These are phyloP conservation scores for Wolfiporia cocos DNA, from an alignment of 1,284 basidiomycete species.

Conservation along the genomic window DNA sequence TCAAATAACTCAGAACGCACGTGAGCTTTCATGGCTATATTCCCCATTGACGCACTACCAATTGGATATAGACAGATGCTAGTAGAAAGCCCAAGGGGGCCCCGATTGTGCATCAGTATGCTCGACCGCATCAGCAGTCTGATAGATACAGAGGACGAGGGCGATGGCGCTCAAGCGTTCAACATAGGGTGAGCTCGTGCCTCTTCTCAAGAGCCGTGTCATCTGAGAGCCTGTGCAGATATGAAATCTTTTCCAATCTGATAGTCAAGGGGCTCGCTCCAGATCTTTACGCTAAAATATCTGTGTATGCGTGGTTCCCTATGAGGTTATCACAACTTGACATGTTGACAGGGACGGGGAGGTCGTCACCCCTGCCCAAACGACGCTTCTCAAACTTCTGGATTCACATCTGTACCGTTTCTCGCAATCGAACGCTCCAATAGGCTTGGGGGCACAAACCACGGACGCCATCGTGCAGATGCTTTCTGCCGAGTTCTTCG, in stretches of 20 bases:
- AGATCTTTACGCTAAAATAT: slow-evolving; percentile 28
- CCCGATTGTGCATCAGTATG: slow-evolving; percentile 53
- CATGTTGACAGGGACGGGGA: slow-evolving; percentile 50
- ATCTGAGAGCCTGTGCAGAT: slow-evolving; percentile 21
- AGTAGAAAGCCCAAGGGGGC: slow-evolving; percentile 44
- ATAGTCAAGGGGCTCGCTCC: slow-evolving; percentile 30
- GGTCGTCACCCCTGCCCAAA: slow-evolving; percentile 78
- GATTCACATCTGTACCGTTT: slow-evolving; percentile 70
- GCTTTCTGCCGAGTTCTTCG: slow-evolving; percentile 47
- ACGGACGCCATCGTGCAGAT: slow-evolving; percentile 39
- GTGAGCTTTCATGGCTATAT: slow-evolving; percentile 18
- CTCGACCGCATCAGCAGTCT: slow-evolving; percentile 63
- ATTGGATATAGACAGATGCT: slow-evolving; percentile 38
- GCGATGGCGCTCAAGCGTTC: slow-evolving; percentile 60
- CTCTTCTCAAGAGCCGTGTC: neutral
- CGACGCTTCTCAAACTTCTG: slow-evolving; percentile 77
- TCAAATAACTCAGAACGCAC: slow-evolving; percentile 53
- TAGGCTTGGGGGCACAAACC: neutral
- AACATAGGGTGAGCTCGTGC: slow-evolving; percentile 55
- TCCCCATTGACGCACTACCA: neutral
- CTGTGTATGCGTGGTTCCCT: slow-evolving; percentile 25
- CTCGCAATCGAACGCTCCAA: slow-evolving; percentile 3
- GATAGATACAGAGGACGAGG: slow-evolving; percentile 58
- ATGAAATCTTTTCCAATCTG: slow-evolving; percentile 32
- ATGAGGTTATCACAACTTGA: neutral